A percentile compares a stretch with the other conserved stretches of the same genome.
These are phyloP conservation scores for Cytospora paraplurivora DNA, from an alignment of 2,329 filamentous ascomycete species.

Conservation along the genomic window DNA sequence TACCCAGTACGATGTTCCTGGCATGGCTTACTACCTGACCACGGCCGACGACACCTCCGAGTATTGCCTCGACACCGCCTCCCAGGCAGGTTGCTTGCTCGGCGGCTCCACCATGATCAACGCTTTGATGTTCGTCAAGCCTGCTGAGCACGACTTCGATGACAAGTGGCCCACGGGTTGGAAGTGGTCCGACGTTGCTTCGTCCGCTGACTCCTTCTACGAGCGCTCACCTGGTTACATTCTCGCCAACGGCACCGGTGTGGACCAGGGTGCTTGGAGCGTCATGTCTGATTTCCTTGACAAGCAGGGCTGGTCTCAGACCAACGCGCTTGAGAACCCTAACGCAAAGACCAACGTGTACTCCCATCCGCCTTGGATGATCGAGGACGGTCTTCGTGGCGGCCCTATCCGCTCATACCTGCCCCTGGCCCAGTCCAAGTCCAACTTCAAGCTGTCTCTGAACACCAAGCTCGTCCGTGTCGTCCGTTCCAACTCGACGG, in stretches of 20 bases:
- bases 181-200: conserved; percentile 35
- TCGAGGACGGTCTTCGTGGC: conserved; percentile 30
- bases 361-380: conserved; percentile 31
- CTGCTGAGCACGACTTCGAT: conserved; percentile 37
- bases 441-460: conserved; percentile 34
- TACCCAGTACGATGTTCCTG: conserved; percentile 39
- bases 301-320: conserved; percentile 29
- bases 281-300: conserved; percentile 29
- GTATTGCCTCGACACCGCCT: conserved; percentile 42
- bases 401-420: conserved; percentile 34
- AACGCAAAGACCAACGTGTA: conserved; percentile 30
- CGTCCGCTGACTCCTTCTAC: conserved; percentile 35
- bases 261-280: conserved; percentile 29
- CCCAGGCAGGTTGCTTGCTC: conserved; percentile 41
- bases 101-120: conserved; percentile 42
- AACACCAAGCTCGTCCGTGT: conserved; percentile 34
- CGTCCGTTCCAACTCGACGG: conserved; percentile 30
- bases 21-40: conserved; percentile 34
- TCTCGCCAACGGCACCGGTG: conserved; percentile 32
- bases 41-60: conserved; percentile 30
- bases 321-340: conserved; percentile 29
- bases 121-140: conserved; percentile 40
- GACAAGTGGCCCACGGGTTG: conserved; percentile 38
- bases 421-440: conserved; percentile 31
- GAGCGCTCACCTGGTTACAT: conserved; percentile 35